A percentile compares a stretch with the other conserved stretches of the same genome.
These are phyloP conservation scores for Fragaria vesca DNA, from an alignment of 306 rosid species.

Conservation along the genomic window DNA sequence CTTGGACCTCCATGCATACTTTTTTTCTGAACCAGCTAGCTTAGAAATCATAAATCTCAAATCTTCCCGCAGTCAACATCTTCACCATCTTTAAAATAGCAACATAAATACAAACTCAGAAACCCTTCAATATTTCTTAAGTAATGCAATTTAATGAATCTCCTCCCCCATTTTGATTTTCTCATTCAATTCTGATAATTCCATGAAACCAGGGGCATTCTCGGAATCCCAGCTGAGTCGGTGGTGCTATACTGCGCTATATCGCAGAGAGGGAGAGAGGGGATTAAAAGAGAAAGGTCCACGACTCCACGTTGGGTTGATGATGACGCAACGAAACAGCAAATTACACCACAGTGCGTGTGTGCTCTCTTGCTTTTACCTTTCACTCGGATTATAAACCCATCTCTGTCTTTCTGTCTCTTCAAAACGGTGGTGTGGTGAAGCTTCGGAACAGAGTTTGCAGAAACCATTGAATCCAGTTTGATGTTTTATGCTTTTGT, in stretches of 20 bases:
- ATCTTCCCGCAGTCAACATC: constrained; percentile 12
- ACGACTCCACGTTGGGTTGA: constrained; percentile 42
- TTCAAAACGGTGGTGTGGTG: not conserved
- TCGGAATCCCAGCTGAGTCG: constrained; percentile 11
- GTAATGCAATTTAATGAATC: not conserved
- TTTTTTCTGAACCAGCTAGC: not conserved
- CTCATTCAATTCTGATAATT: not conserved
- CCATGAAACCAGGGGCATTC: not conserved
- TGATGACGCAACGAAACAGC: constrained; percentile 37
- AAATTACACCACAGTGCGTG: constrained; percentile 21
- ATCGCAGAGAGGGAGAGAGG: not conserved
- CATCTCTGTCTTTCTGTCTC: constrained; percentile 1
- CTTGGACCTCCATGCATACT: not conserved
- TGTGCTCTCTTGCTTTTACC: constrained; percentile 19
- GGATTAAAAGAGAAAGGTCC: constrained; percentile 26
- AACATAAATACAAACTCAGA: constrained; percentile 1
- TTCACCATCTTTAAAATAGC: not conserved
- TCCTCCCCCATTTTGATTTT: not conserved
- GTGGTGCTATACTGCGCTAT: not conserved
- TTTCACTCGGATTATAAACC: constrained; percentile 16
- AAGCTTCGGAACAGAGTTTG: not conserved
- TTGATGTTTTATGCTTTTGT: not conserved
- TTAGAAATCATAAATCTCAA: not conserved
- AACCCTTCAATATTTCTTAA: not conserved
- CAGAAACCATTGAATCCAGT: constrained; percentile 12